Evolutionary conservation across 192 early-diverging fungal species (phyloP).

Genomic region (Backusella parvicylindrica): DNA sequence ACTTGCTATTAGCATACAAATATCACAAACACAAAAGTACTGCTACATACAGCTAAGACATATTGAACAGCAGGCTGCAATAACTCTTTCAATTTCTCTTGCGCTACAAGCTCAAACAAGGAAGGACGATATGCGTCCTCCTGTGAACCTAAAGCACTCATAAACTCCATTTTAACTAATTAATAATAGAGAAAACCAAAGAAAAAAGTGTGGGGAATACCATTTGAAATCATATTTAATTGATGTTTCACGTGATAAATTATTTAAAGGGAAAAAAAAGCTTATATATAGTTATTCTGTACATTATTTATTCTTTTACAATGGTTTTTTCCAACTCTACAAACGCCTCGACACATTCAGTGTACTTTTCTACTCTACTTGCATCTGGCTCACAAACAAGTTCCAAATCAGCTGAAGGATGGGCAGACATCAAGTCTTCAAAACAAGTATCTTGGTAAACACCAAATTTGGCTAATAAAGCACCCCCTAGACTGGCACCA

Average conservation of each 20-base stretch:
- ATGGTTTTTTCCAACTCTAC: constrained; percentile 3
- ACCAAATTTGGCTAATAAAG: constrained; percentile 47
- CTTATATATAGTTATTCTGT: background rate
- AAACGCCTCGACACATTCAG: constrained; percentile 15
- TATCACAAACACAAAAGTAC: background rate
- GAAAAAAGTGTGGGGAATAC: constrained; percentile 1
- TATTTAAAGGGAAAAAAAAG: background rate
- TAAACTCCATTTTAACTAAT: constrained; percentile 69
- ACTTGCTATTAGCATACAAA: background rate
- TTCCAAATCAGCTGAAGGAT: constrained; percentile 11
- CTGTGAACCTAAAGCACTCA: constrained; percentile 73
- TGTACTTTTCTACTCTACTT: constrained; percentile 6
- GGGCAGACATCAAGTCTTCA: constrained; percentile 26
- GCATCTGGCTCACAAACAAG: constrained; percentile 18
- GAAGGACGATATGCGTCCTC: constrained; percentile 78
- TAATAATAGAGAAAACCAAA: background rate
- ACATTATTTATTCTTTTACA: background rate
- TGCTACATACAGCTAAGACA: constrained; percentile 65
- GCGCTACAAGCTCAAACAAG: constrained; percentile 86
- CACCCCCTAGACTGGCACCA: constrained; percentile 61
- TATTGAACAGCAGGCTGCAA: constrained; percentile 84
- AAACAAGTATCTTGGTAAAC: constrained; percentile 10
- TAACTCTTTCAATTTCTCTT: constrained; percentile 78
- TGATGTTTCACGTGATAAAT: background rate
- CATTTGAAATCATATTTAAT: background rate